Evolutionary conservation across 352 stramenopile genomes (phyloP).

Genomic region (Phytophthora quininea): DNA sequence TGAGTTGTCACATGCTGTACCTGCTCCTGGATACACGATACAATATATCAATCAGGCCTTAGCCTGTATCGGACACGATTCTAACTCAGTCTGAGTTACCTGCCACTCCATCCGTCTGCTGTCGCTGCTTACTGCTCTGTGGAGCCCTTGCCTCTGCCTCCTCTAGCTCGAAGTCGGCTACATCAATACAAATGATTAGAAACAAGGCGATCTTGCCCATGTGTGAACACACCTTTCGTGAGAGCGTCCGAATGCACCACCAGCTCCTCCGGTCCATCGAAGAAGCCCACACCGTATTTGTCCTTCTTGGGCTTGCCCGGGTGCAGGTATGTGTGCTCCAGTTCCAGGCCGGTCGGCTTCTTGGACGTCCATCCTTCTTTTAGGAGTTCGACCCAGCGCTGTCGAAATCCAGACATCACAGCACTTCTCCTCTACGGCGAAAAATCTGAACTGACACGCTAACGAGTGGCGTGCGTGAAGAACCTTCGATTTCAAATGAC

Average conservation of each 20-base stretch:
- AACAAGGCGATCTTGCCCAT: not conserved
- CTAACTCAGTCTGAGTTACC: too few species aligned
- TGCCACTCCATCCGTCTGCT: too few species aligned
- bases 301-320: conserved; percentile 20
- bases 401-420: not conserved
- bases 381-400: not conserved
- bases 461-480: not conserved
- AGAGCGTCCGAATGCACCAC: conserved; percentile 7
- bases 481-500: not conserved
- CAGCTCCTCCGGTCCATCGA: conserved; percentile 8
- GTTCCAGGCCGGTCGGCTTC: not conserved
- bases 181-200: not conserved
- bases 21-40: too few species aligned
- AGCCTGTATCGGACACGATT: too few species aligned
- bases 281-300: conserved; percentile 5
- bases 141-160: not conserved
- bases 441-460: not conserved
- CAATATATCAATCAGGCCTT: too few species aligned
- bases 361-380: conserved; percentile 6
- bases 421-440: not conserved
- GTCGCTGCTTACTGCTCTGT: too few species aligned
- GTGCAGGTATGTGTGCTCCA: conserved; percentile 5
- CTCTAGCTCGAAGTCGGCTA: not conserved
- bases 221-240: not conserved
- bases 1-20: too few species aligned